Base-by-base conservation (phyloP, 805 yeast species). In the Metschnikowia shivogae region DNA sequence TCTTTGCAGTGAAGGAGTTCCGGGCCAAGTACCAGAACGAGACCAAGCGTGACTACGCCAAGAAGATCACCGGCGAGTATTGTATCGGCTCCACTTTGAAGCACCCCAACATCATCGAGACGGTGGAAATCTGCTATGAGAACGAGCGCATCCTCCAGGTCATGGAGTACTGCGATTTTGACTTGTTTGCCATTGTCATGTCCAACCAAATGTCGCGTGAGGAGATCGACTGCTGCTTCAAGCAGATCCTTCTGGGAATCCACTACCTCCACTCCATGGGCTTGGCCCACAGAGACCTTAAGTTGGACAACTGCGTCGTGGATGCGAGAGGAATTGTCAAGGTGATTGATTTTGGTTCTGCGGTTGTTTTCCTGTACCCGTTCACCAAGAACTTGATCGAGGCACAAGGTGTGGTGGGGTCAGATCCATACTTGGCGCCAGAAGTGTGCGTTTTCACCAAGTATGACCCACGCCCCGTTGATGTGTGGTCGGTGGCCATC, bases 131-230 rank as follows among this genome's bases (percentile, higher is more conserved):
- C 42, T 84, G 90, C 37, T 89, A 88, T 64, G 97, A 90, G 58
- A 81, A 84, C 54, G 93, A 87, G 50, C 74, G 92, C 45, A 84
- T 89, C 47, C 80, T 85, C 56, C 97, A 90, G 66, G 90, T 90
- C 38, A 86, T 90, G 95, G 97, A 90, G 60, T 90, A 88, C 64
- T 89, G 96, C 63, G 96, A 90, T 54, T 89, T 78, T 61, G 97
- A 90, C 62, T 72, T 90, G 53, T 90, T 90, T 65, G 97, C 97
- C 9, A 86, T 90, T 46, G 97, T 90, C 28, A 89, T 90, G 96
- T 82, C 90, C 42, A 88, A 89, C 55, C 85, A 86, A 57, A 90
- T 90, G 97, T 65, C 83, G 1, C 67, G 74, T 40, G 80, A 75
- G 36, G 97, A 90, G 64, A 77, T 88, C 31, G 82, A 82, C 62